These are phyloP conservation scores for Solanum virginianum DNA, from an alignment of 257 asterid species.

Conservation along the genomic window DNA sequence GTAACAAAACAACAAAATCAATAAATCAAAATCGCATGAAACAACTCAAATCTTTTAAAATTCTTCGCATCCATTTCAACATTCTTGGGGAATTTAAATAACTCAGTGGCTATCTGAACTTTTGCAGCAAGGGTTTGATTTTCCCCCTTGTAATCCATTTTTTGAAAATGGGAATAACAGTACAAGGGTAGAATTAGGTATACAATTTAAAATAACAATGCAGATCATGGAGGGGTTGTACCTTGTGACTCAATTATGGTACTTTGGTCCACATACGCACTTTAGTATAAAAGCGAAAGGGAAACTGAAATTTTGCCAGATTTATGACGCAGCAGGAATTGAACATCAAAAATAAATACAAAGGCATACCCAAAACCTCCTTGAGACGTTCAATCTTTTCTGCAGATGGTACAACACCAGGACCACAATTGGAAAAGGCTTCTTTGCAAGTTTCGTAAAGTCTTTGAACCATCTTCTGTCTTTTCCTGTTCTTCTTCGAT, in stretches of 20 bases:
- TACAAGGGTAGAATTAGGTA: neutral
- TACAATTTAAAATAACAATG: neutral
- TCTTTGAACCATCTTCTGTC: conserved; percentile 28
- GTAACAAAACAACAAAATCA: neutral
- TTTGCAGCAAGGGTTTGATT: too few species aligned
- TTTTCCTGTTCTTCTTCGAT: neutral
- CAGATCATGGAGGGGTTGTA: neutral
- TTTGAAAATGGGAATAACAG: neutral
- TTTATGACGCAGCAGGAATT: neutral
- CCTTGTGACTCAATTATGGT: neutral
- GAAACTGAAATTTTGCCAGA: neutral
- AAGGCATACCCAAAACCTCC: conserved; percentile 48
- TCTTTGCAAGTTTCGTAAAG: conserved; percentile 67
- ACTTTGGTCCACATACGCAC: neutral
- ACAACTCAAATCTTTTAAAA: neutral
- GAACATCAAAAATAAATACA: neutral
- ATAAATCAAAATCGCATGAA: neutral
- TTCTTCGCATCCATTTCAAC: neutral
- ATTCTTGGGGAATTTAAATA: neutral
- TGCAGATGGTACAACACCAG: conserved; percentile 66
- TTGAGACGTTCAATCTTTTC: conserved; percentile 57
- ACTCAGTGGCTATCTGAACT: too few species aligned
- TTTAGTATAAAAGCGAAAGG: neutral
- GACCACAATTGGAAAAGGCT: conserved; percentile 73
- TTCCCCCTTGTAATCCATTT: too few species aligned